Percentiles rank a stretch among this genome's conserved stretches.
These are phyloP conservation scores for Diaporthe nobilis DNA, from an alignment of 2,329 filamentous ascomycete species.

Conservation along the genomic window DNA sequence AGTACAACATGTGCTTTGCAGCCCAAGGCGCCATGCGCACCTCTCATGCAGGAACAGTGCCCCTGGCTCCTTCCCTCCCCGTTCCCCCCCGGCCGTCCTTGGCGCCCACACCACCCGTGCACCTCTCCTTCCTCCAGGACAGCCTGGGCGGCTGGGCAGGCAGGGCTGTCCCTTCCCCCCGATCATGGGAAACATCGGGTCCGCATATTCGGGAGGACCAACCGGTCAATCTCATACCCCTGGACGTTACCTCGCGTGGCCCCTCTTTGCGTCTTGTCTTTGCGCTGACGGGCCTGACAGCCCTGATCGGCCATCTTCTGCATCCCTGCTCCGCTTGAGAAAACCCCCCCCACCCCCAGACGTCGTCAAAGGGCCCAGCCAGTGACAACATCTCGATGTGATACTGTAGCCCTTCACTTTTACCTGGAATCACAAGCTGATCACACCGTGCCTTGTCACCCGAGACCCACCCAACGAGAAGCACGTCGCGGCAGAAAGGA, in stretches of 20 bases:
- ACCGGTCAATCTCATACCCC: slow-evolving; percentile 13
- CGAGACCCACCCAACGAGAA: neutral
- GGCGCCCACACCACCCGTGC: neutral
- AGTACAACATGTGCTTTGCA: neutral
- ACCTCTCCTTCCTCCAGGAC: neutral
- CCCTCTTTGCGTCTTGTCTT: neutral
- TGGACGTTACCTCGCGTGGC: neutral
- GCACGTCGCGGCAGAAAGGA: neutral
- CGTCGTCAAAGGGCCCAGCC: neutral
- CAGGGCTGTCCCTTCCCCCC: slow-evolving; percentile 1
- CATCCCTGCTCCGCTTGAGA: slow-evolving; percentile 5
- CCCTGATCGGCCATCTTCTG: neutral
- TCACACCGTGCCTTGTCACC: slow-evolving; percentile 8
- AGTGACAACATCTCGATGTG: neutral
- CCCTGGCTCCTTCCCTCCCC: slow-evolving; percentile 14
- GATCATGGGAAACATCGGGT: slow-evolving; percentile 26
- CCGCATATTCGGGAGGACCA: slow-evolving; percentile 20
- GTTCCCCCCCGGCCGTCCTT: neutral
- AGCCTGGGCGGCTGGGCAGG: neutral
- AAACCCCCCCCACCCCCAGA: neutral
- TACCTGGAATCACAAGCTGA: slow-evolving; percentile 20
- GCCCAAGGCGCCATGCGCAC: slow-evolving; percentile 3
- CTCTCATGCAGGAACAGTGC: slow-evolving; percentile 29
- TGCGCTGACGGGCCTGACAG: slow-evolving; percentile 5
- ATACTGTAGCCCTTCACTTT: neutral